These are phyloP conservation scores for Pseudofabraea citricarpa DNA, from an alignment of 2,329 filamentous ascomycete genomes.

Conservation along the genomic window DNA sequence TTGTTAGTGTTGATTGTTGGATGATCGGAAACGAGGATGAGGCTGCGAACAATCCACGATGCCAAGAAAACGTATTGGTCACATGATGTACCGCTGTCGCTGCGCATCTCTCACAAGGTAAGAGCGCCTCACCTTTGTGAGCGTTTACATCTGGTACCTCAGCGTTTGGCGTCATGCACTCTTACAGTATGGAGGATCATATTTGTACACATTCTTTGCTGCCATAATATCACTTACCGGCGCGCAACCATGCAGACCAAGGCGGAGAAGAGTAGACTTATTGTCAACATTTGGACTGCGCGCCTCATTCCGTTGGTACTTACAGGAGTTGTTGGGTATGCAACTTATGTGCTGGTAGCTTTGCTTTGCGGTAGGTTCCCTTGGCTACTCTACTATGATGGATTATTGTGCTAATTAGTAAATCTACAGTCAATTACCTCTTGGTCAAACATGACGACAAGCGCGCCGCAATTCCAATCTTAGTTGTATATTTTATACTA, in stretches of 20 bases:
- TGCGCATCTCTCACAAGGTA: too few species aligned
- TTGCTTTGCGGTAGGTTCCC: conserved; percentile 58
- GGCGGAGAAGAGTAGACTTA: conserved; percentile 32
- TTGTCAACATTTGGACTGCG: conserved; percentile 24
- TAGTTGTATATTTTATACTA: conserved; percentile 69
- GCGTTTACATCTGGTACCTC: too few species aligned
- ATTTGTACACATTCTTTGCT: conserved; percentile 2
- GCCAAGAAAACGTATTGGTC: too few species aligned
- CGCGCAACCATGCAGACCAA: conserved; percentile 6
- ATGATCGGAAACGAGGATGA: too few species aligned
- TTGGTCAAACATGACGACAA: conserved; percentile 40
- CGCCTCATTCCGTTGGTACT: conserved; percentile 65
- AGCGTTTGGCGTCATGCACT: too few species aligned
- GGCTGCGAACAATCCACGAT: too few species aligned
- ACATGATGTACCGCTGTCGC: too few species aligned
- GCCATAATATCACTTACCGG: background rate
- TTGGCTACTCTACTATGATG: too few species aligned
- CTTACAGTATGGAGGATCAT: too few species aligned
- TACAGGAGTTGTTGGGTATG: conserved; percentile 60
- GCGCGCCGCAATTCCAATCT: conserved; percentile 61
- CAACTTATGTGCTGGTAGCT: conserved; percentile 66
- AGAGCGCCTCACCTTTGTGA: too few species aligned
- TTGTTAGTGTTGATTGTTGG: too few species aligned
- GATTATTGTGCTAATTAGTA: too few species aligned
- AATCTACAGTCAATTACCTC: conserved; percentile 74